A percentile compares a stretch with the other conserved stretches of the same genome.
Evolutionary conservation across 2,329 filamentous ascomycete species (phyloP).

Genomic region (Talaromyces piceae): DNA sequence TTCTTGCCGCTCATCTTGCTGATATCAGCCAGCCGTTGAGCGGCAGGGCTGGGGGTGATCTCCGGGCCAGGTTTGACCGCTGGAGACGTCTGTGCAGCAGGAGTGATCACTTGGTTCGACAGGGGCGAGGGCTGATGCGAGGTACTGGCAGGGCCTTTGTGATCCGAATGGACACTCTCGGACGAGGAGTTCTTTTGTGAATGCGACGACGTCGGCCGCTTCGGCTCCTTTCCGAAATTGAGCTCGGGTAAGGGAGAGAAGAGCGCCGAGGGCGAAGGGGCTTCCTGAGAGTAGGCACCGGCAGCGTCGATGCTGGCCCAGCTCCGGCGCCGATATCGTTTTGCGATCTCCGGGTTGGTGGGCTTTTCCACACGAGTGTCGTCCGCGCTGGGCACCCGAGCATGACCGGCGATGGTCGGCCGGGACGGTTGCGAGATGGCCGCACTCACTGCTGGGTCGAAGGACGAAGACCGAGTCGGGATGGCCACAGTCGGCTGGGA

Average conservation of each 20-base stretch:
- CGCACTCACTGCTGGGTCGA: conserved; percentile 35
- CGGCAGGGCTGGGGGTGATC: conserved; percentile 57
- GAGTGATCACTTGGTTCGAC: conserved; percentile 62
- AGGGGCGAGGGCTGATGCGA: conserved; percentile 57
- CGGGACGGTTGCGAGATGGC: conserved; percentile 23
- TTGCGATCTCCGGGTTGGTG: conserved; percentile 59
- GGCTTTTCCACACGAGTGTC: conserved; percentile 50
- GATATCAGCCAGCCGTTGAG: conserved; percentile 78
- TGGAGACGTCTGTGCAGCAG: conserved; percentile 35
- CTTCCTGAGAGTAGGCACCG: conserved; percentile 28
- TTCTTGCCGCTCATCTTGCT: conserved; percentile 70
- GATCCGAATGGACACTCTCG: conserved; percentile 50
- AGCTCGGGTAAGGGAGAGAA: conserved; percentile 28
- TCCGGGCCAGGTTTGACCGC: background rate
- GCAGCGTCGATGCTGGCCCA: conserved; percentile 58
- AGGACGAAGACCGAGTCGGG: conserved; percentile 17
- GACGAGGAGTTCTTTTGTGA: conserved; percentile 49
- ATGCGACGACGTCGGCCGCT: conserved; percentile 31
- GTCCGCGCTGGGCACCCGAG: conserved; percentile 57
- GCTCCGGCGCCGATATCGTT: conserved; percentile 74
- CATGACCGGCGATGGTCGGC: conserved; percentile 41
- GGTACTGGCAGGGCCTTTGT: background rate
- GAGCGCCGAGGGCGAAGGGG: conserved; percentile 25
- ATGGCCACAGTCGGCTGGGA: conserved; percentile 12
- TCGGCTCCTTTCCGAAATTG: conserved; percentile 19